These are phyloP conservation scores for Fusarium pseudograminearum DNA, from an alignment of 2,329 filamentous ascomycete genomes.

Conservation along the genomic window DNA sequence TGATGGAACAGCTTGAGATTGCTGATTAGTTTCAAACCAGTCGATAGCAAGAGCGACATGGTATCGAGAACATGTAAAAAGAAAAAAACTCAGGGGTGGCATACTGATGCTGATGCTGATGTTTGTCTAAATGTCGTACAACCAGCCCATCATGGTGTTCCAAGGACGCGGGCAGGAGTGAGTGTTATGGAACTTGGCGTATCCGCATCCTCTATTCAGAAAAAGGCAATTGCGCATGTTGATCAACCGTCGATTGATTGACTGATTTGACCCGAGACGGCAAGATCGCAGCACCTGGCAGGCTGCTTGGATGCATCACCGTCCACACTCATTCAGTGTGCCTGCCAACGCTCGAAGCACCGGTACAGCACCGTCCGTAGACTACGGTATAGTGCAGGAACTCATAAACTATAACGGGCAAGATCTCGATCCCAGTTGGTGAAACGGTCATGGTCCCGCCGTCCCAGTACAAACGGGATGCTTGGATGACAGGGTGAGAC, in stretches of 20 bases:
- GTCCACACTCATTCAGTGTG: constrained; percentile 11
- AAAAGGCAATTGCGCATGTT: constrained; percentile 30
- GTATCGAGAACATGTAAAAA: constrained; percentile 3
- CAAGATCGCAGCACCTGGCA: constrained; percentile 28
- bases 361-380: constrained; percentile 17
- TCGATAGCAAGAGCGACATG: constrained; percentile 2
- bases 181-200: constrained; percentile 30
- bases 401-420: constrained; percentile 30
- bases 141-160: constrained; percentile 30
- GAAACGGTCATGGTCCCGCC: constrained; percentile 29
- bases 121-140: constrained; percentile 27
- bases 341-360: constrained; percentile 17
- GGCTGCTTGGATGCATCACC: constrained; percentile 24
- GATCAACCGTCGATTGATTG: constrained; percentile 39
- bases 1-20: not conserved
- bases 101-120: constrained; percentile 10
- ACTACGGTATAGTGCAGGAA: constrained; percentile 17
- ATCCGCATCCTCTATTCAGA: constrained; percentile 34
- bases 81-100: not conserved
- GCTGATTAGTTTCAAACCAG: constrained; percentile 9
- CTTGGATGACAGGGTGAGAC: constrained; percentile 31
- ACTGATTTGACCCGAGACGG: constrained; percentile 31
- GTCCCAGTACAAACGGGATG: constrained; percentile 11
- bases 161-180: constrained; percentile 31
- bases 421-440: constrained; percentile 49